Evolutionary conservation across 148 eudicot species (phyloP).

Genomic region (Suaeda aralocaspica): DNA sequence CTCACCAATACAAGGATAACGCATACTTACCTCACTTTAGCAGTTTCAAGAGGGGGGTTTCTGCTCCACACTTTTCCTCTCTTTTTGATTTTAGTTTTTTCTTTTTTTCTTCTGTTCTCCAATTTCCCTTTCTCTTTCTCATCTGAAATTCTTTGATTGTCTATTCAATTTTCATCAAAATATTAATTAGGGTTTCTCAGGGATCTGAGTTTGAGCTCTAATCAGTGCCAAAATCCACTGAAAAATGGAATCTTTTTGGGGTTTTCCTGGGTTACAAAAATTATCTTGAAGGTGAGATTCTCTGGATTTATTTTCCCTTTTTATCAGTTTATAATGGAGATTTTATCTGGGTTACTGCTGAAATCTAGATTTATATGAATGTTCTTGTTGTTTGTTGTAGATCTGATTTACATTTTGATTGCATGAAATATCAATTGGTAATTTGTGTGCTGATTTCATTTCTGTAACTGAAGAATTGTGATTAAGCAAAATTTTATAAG

Average conservation of each 20-base stretch:
- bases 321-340: background rate
- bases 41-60: too few species aligned
- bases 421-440: slow-evolving; percentile 9
- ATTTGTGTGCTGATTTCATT: background rate
- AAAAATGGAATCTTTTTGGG: slow-evolving; percentile 1
- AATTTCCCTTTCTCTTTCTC: too few species aligned
- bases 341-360: background rate
- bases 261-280: background rate
- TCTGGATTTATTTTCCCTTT: slow-evolving; percentile 14
- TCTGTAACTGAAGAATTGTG: background rate
- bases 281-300: slow-evolving; percentile 25
- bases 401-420: slow-evolving; percentile 8
- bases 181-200: slow-evolving; percentile 24
- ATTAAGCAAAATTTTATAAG: background rate
- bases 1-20: too few species aligned
- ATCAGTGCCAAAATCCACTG: background rate
- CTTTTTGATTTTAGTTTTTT: too few species aligned
- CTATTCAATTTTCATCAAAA: too few species aligned
- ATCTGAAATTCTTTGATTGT: too few species aligned
- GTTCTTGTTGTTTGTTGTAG: slow-evolving; percentile 6
- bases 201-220: background rate
- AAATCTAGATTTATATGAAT: background rate
- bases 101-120: too few species aligned
- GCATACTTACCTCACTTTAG: too few species aligned
- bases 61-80: too few species aligned